phyloP scores from a whole-genome alignment of 129 eudicot genomes.

The Helianthus annuus region DNA sequence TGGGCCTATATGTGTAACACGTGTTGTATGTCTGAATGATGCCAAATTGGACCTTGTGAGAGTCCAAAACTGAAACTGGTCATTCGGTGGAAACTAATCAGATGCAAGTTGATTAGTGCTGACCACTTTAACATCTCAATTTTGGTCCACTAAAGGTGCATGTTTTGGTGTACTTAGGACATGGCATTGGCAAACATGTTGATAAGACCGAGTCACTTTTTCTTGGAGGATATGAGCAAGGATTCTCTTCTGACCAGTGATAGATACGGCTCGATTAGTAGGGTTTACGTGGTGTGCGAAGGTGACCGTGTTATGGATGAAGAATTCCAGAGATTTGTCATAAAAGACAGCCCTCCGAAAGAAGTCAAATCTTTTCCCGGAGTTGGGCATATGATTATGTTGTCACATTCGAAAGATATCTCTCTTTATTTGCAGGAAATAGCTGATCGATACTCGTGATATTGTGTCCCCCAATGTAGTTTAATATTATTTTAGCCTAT shows the following conservation, averaged over 20 bases:
- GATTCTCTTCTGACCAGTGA: slow-evolving; percentile 37
- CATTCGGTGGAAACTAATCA: background rate
- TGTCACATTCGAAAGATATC: slow-evolving; percentile 38
- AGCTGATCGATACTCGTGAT: slow-evolving; percentile 14
- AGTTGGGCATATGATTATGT: slow-evolving; percentile 62
- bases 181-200: slow-evolving; percentile 49
- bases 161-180: slow-evolving; percentile 39
- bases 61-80: background rate
- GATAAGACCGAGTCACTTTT: slow-evolving; percentile 37
- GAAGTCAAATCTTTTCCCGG: slow-evolving; percentile 35
- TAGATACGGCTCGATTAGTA: slow-evolving; percentile 37
- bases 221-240: slow-evolving; percentile 43
- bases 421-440: slow-evolving; percentile 33
- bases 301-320: slow-evolving; percentile 44
- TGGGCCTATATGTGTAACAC: background rate
- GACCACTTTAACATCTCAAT: background rate
- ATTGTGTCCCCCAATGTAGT: too few relatives aligned
- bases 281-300: slow-evolving; percentile 47
- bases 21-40: background rate
- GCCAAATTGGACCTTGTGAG: background rate
- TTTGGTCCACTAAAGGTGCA: background rate
- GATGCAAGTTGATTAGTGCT: background rate
- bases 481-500: background rate
- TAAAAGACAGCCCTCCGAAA: slow-evolving; percentile 50
- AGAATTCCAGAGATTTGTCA: slow-evolving; percentile 45